These are phyloP conservation scores for Cutaneotrichosporon sp. DNA, from an alignment of 1,284 basidiomycete genomes.

Conservation along the genomic window DNA sequence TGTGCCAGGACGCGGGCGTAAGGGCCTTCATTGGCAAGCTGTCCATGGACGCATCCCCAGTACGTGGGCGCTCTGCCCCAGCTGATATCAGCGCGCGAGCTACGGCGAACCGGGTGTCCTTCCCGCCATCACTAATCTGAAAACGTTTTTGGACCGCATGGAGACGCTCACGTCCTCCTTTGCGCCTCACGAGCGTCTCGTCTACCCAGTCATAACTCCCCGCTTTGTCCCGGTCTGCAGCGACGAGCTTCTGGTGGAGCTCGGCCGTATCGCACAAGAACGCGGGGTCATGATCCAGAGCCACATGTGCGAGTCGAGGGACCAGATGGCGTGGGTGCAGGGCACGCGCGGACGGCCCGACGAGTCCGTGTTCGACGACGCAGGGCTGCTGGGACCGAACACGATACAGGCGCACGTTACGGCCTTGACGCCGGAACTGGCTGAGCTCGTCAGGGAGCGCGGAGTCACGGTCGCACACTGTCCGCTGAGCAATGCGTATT, in stretches of 20 bases:
- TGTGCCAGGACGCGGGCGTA: constrained; percentile 67
- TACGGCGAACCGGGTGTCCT: constrained; percentile 62
- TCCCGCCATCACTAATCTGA: constrained; percentile 55
- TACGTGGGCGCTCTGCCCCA: constrained; percentile 59
- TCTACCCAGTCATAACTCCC: constrained; percentile 74
- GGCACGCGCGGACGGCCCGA: constrained; percentile 60
- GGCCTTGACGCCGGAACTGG: constrained; percentile 56
- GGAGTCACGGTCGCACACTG: constrained; percentile 72
- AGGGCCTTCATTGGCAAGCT: constrained; percentile 80
- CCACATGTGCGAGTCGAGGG: constrained; percentile 69
- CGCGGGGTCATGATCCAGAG: constrained; percentile 61
- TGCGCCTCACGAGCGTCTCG: constrained; percentile 53
- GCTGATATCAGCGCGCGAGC: constrained; percentile 54
- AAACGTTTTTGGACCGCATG: constrained; percentile 58
- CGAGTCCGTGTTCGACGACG: constrained; percentile 62
- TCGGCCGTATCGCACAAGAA: constrained; percentile 55
- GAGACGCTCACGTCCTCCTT: constrained; percentile 49
- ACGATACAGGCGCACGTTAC: constrained; percentile 83
- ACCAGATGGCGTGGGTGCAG: constrained; percentile 66
- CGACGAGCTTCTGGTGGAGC: constrained; percentile 58
- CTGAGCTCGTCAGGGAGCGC: constrained; percentile 54
- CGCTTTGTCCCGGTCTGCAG: constrained; percentile 77
- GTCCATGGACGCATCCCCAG: constrained; percentile 73
- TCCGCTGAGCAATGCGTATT: constrained; percentile 78
- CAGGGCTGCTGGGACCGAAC: constrained; percentile 57